Base-by-base conservation (phyloP, 805 yeast genomes). In the Tetrapisispora nanseiensis region DNA sequence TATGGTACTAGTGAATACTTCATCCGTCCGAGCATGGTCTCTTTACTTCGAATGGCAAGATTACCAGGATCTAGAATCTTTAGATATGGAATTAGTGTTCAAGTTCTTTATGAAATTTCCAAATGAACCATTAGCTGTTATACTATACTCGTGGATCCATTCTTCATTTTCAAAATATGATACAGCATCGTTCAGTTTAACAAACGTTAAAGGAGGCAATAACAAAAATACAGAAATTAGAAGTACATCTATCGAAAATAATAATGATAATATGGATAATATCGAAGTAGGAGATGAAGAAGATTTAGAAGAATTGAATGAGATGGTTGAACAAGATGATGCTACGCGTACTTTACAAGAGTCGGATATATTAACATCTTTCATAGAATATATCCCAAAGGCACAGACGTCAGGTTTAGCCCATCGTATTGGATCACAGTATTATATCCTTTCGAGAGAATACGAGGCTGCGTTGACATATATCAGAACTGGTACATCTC, bases 41-140 rank as follows among this genome's bases (percentile, higher is more conserved):
- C 54, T 80, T 10, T 76, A 76, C 52, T 74, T 86, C 44, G 92
- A 87, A 48, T 82, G 90, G 82, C 50, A 66, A 21, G 95, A 87
- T 58, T 71, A 70, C 7, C 56, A 56, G 6, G 62, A 68, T 4
- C 57, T 86, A 5, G 61, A 66, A 9, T 70, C 71, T 2, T 56
- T 82, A 37, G 80, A 79, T 39, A 53, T 67, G 15, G 61, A 59
- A 9, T 56, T 69, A 4, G 48, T 85, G 2, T 50, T 69, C n/a
- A 69, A 63, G 28, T 85, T 75, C 54, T 65, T 84, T 33, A 63
- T 64, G 33, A 58, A 66, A 32, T 86, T 83, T 61, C 78, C 75
- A 4, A 62, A 58, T 19, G 78, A 74, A 37, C 86, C 86, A 0
- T 58, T 85, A 31, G 79, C 86, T 0, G 70, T 69, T 45, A 69